Evolutionary conservation across 345 rosid species (phyloP), one percentile per base, ranked within the genome.

Genomic region (Microthlaspi erraticum): DNA sequence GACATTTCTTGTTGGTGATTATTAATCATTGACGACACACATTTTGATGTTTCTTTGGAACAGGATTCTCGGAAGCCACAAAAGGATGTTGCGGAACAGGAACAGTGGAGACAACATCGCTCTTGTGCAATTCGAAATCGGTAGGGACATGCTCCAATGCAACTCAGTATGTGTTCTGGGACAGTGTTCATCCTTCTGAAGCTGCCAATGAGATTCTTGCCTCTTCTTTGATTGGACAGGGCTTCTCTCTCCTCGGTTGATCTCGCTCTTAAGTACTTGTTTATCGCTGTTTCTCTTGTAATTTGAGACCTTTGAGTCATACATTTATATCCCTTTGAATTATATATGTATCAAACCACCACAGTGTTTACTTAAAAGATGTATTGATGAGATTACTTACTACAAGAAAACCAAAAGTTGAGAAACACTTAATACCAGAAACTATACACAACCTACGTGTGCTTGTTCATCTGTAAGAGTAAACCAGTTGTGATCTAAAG

Each of bases 41-140:
- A 10, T 41, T 41, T 60, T 20, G 26, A 14, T 41, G 16, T 60
- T 34, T 13, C 39, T 16, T 33, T 33, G 26, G 18, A 50, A 62
- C 57, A 86, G 99, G 99, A 62, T 94, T 94, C 54, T 59, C 42
- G 41, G 96, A 92, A 81, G 97, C 91, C 52, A 78, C 74, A n/a
- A 92, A 74, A 78, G 99, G 96, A 19, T 94, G 97, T 63, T 92
- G 98, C 52, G 97, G 99, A 68, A 86, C 98, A 13, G 96, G 99
- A 58, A 83, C 80, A 2, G 71, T 89, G 0, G 98, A 94, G 84
- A 88, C 91, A 26, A 91, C 98, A 0, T 10, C 54, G 18, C 70
- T 89, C 61, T 68, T 92, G 81, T 94, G 98, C 86, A 92, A 92
- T 78, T 82, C 88, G 2, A 80, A 78, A 43, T 74, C 98, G 3